Conservation (phyloP, 257 asterid genomes). For the Solanum lycopersicoides region DNA sequence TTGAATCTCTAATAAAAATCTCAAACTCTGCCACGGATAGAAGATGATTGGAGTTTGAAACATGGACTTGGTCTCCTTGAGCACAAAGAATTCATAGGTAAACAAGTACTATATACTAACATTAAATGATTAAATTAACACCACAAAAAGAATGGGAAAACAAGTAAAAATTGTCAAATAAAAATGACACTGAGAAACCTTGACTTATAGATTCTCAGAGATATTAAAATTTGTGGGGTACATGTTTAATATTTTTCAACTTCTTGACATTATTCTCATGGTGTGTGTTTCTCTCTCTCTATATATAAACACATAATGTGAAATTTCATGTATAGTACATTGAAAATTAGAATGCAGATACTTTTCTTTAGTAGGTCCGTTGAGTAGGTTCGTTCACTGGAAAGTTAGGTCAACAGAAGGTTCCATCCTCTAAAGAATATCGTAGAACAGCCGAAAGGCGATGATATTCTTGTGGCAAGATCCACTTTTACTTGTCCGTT, state of each 20-base stretch:
- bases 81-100: not conserved
- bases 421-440: too few relatives aligned
- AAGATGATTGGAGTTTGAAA: not conserved
- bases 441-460: too few relatives aligned
- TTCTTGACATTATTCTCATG: not conserved
- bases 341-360: not conserved
- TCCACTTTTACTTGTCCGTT: fast-evolving
- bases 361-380: too few relatives aligned
- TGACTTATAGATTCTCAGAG: not conserved
- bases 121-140: not conserved
- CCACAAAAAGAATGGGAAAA: not conserved
- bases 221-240: not conserved
- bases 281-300: not conserved
- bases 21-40: not conserved
- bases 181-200: not conserved
- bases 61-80: not conserved
- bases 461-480: too few relatives aligned
- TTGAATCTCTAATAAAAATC: not conserved
- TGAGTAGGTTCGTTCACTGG: too few relatives aligned
- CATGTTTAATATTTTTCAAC: not conserved
- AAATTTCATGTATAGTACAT: not conserved
- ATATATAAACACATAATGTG: not conserved
- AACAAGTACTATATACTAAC: not conserved
- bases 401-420: too few relatives aligned
- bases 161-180: not conserved